Conservation (phyloP, 495 filamentous ascomycete genomes). For the Friedmanniomyces simplex region DNA sequence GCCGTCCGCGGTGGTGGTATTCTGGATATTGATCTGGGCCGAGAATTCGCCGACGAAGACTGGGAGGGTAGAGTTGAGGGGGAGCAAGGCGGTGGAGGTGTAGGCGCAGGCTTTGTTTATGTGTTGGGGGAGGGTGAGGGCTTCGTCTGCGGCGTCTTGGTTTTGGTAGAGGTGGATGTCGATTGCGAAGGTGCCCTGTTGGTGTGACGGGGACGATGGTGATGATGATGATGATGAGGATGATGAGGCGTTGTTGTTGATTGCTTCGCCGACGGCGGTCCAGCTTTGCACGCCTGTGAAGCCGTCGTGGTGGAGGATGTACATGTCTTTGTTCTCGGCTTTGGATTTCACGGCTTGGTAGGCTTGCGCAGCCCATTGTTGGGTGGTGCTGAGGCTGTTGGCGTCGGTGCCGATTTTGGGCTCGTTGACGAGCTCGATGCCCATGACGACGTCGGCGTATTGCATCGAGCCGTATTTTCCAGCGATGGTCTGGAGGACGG, state of each 20-base stretch:
- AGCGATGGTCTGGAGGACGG: slow-evolving; percentile 32
- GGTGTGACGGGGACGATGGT: no score
- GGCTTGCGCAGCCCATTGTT: slow-evolving; percentile 29
- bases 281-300: slow-evolving; percentile 27
- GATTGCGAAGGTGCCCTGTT: slow-evolving; percentile 24
- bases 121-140: slow-evolving; percentile 29
- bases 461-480: slow-evolving; percentile 32
- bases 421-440: slow-evolving; percentile 36
- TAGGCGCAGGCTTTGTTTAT: slow-evolving; percentile 31
- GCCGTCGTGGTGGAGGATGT: slow-evolving; percentile 33
- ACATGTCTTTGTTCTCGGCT: slow-evolving; percentile 28
- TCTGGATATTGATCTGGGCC: slow-evolving; percentile 19
- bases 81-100: slow-evolving; percentile 19
- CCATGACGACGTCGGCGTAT: slow-evolving; percentile 37
- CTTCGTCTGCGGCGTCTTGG: slow-evolving; percentile 27
- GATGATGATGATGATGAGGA: not conserved
- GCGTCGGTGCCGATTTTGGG: slow-evolving; percentile 25
- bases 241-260: not conserved
- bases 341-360: slow-evolving; percentile 29
- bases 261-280: slow-evolving; percentile 16
- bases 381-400: slow-evolving; percentile 28
- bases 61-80: slow-evolving; percentile 21
- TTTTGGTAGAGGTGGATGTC: slow-evolving; percentile 35
- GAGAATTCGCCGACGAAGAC: slow-evolving; percentile 36
- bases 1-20: not conserved